These are phyloP conservation scores for Chaetomium cochliodes DNA, from an alignment of 495 filamentous ascomycete genomes.

Conservation along the genomic window DNA sequence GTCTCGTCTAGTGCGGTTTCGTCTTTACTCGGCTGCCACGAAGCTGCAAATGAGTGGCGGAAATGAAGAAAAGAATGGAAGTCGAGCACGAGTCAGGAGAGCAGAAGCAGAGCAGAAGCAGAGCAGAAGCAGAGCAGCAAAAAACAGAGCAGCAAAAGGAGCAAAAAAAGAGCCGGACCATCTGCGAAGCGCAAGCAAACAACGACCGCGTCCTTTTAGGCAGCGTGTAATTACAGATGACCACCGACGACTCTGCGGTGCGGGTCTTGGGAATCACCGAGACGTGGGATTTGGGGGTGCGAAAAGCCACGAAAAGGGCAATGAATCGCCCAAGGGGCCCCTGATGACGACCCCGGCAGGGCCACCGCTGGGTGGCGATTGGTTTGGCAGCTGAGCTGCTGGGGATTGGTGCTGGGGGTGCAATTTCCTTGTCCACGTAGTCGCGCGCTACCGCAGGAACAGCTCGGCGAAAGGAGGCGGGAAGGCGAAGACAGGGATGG, in stretches of 20 bases:
- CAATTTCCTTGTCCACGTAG: constrained; percentile 29
- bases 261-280: constrained; percentile 3
- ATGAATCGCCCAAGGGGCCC: neutral
- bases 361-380: constrained; percentile 13
- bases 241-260: constrained; percentile 5
- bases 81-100: constrained; percentile 10
- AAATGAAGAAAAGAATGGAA: neutral
- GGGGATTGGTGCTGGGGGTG: constrained; percentile 12
- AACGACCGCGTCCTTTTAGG: neutral
- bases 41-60: constrained; percentile 14
- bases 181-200: neutral
- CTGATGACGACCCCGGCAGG: neutral
- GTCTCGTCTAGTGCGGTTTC: constrained; percentile 1
- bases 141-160: constrained; percentile 8
- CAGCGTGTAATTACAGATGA: constrained; percentile 4
- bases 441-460: constrained; percentile 42
- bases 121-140: neutral
- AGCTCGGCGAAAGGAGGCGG: constrained; percentile 18
- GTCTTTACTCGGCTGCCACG: constrained; percentile 1
- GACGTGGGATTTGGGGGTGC: neutral
- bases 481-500: constrained; percentile 10
- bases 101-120: neutral
- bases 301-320: constrained; percentile 1
- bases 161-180: neutral
- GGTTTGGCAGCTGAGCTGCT: constrained; percentile 10